A percentile compares a stretch with the other conserved stretches of the same genome.
Evolutionary conservation across 495 filamentous ascomycete genomes (phyloP).

Genomic region (Diplogelasinospora grovesii): DNA sequence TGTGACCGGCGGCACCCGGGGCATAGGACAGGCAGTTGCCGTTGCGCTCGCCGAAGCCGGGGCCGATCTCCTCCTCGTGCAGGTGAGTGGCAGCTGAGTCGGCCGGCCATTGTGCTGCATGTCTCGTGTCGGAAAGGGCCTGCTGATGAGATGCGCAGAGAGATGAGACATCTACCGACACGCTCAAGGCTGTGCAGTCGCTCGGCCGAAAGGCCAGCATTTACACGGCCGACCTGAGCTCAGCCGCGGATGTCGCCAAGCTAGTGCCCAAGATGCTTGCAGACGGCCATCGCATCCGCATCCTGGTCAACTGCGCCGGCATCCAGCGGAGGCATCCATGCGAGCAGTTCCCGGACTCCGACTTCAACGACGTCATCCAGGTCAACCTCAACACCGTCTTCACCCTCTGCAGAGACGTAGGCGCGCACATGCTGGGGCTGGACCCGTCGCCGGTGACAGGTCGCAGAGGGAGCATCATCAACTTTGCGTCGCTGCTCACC

Average conservation of each 20-base stretch:
- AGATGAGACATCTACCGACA: conserved; percentile 57
- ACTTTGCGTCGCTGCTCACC: conserved; percentile 73
- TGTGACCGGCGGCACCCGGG: conserved; percentile 80
- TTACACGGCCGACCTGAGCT: conserved; percentile 68
- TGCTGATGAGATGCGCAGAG: too few species aligned
- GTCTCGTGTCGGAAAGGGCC: too few species aligned
- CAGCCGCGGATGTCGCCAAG: conserved; percentile 48
- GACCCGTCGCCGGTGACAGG: conserved; percentile 45
- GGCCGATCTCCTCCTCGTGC: conserved; percentile 71
- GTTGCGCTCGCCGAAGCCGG: conserved; percentile 77
- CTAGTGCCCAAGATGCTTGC: conserved; percentile 56
- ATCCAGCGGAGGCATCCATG: conserved; percentile 76
- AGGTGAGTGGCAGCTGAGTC: conserved; percentile 35
- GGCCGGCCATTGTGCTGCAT: too few species aligned
- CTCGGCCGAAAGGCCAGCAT: conserved; percentile 63
- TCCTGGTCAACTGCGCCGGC: conserved; percentile 80
- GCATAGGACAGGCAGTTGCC: conserved; percentile 81
- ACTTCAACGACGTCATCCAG: conserved; percentile 82
- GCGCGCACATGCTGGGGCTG: conserved; percentile 70
- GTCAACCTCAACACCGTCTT: conserved; percentile 82
- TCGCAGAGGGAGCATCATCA: conserved; percentile 72
- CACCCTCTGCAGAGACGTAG: conserved; percentile 74
- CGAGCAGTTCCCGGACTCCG: conserved; percentile 69
- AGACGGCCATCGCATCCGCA: conserved; percentile 55
- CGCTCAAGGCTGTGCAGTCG: conserved; percentile 52